Conservation (phyloP, 2,329 filamentous ascomycete species). For the Geosmithia putterillii region DNA sequence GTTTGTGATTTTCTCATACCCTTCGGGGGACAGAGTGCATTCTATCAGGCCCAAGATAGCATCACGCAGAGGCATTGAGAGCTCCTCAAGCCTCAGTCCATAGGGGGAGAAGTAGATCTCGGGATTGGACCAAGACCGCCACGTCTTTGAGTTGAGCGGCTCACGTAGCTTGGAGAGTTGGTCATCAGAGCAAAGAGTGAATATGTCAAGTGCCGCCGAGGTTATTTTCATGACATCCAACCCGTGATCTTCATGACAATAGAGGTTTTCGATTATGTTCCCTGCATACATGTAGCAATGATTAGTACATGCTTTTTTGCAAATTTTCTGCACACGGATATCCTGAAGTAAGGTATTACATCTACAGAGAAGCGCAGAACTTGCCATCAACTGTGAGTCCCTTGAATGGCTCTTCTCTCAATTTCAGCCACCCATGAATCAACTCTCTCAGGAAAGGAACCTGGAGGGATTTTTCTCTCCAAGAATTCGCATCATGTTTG, state of each 20-base stretch:
- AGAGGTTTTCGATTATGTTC: too few relatives aligned
- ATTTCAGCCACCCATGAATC: neutral
- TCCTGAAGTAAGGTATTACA: neutral
- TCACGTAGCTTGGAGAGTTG: slow-evolving; percentile 37
- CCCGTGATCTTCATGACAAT: too few relatives aligned
- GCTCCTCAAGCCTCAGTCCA: slow-evolving; percentile 55
- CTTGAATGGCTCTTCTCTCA: neutral
- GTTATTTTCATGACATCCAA: too few relatives aligned
- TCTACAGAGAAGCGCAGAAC: neutral
- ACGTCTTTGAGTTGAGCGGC: slow-evolving; percentile 55
- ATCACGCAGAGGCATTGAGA: slow-evolving; percentile 23
- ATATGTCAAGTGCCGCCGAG: too few relatives aligned
- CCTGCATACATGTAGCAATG: too few relatives aligned
- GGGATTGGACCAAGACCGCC: slow-evolving; percentile 57
- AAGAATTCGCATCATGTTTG: neutral
- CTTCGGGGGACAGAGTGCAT: slow-evolving; percentile 50
- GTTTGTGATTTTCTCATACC: slow-evolving; percentile 53
- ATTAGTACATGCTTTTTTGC: too few relatives aligned
- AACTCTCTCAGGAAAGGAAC: neutral
- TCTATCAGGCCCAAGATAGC: slow-evolving; percentile 42
- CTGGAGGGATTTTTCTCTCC: neutral
- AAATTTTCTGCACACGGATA: too few relatives aligned
- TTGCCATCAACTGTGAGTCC: neutral
- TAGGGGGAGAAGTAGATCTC: slow-evolving; percentile 56
- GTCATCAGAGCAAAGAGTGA: slow-evolving; percentile 11